Conservation (phyloP, 2,329 filamentous ascomycete species). For the Zarea fungicola region DNA sequence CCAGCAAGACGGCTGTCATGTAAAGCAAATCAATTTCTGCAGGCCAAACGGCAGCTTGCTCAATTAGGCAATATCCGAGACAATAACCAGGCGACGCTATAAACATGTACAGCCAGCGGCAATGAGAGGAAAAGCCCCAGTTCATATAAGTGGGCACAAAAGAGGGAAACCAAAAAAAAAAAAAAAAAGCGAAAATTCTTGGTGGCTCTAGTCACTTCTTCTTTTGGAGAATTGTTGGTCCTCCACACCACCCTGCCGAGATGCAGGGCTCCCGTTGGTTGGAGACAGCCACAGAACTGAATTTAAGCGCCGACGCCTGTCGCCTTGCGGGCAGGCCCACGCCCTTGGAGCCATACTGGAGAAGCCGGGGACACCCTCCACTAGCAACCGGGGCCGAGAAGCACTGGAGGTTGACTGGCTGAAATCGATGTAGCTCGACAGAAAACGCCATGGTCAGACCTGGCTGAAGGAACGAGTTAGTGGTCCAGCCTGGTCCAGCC, state of each 20-base stretch:
- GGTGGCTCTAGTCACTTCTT: too few species aligned
- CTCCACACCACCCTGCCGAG: slow-evolving; percentile 6
- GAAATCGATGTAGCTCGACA: background rate
- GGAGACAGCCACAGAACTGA: slow-evolving; percentile 37
- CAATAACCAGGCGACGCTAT: too few species aligned
- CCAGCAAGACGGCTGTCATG: too few species aligned
- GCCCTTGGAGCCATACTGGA: slow-evolving; percentile 18
- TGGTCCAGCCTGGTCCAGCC: background rate
- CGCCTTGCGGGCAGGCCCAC: slow-evolving; percentile 43
- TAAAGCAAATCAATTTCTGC: too few species aligned
- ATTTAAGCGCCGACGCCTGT: slow-evolving; percentile 55
- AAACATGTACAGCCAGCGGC: too few species aligned
- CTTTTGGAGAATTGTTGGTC: too few species aligned
- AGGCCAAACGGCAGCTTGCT: too few species aligned
- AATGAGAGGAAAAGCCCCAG: too few species aligned
- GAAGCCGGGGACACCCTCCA: background rate
- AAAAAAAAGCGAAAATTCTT: too few species aligned
- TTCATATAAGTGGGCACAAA: too few species aligned
- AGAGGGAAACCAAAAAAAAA: background rate
- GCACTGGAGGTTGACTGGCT: background rate
- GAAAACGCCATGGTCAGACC: background rate
- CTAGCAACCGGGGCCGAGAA: background rate
- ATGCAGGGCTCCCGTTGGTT: slow-evolving; percentile 23
- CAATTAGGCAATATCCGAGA: too few species aligned
- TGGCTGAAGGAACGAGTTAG: slow-evolving; percentile 5